Evolutionary conservation across 2,329 filamentous ascomycete species (phyloP).

Genomic region (Fusarium graminum): DNA sequence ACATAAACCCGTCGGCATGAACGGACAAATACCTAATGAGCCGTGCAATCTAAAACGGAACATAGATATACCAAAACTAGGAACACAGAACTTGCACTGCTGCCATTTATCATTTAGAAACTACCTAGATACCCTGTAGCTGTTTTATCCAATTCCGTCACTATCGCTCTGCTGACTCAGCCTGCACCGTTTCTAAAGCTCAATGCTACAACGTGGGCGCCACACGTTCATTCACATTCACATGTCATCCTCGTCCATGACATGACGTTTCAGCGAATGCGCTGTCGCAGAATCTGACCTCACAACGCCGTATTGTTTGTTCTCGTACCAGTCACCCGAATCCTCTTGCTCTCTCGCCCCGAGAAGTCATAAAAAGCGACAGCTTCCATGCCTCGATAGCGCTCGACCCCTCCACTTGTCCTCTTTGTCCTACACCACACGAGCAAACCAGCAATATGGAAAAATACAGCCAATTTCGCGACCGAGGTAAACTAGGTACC

Average conservation of each 20-base stretch:
- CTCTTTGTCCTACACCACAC: conserved; percentile 27
- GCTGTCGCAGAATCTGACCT: conserved; percentile 41
- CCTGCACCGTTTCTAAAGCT: conserved; percentile 7
- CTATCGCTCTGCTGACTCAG: conserved; percentile 24
- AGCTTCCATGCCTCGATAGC: conserved; percentile 46
- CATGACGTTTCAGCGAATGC: conserved; percentile 41
- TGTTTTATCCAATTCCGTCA: conserved; percentile 1
- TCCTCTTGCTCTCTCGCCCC: conserved; percentile 10
- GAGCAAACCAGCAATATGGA: conserved; percentile 72
- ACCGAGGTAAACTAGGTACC: conserved; percentile 73
- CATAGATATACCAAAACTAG: not conserved
- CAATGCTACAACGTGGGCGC: conserved; percentile 32
- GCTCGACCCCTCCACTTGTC: conserved; percentile 17
- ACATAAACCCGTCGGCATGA: too few relatives aligned
- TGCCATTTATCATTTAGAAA: not conserved
- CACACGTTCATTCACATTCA: conserved; percentile 35
- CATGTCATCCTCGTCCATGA: conserved; percentile 38
- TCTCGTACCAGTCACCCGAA: not conserved
- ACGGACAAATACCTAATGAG: not conserved
- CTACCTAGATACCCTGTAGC: not conserved
- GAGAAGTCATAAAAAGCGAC: conserved; percentile 18
- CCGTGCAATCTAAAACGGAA: not conserved
- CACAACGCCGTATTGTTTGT: conserved; percentile 30
- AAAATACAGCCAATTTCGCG: conserved; percentile 93
- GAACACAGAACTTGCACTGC: not conserved